These are phyloP conservation scores for Populus hybrid DNA, from an alignment of 441 rosid genomes.

Conservation along the genomic window DNA sequence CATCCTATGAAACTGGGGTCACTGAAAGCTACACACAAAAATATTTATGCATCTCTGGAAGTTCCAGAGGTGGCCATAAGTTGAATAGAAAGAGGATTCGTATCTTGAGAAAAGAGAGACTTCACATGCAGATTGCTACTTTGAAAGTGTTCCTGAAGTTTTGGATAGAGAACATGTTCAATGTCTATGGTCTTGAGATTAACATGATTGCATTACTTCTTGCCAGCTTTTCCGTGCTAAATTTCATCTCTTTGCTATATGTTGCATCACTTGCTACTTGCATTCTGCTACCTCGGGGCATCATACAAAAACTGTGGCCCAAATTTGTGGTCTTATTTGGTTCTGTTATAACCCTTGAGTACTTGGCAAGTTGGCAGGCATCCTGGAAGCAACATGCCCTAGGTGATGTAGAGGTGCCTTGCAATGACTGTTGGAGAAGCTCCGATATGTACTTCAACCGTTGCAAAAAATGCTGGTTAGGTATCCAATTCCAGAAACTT, in stretches of 20 bases:
- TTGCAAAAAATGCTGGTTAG: constrained; percentile 93
- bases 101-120: constrained; percentile 76
- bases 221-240: constrained; percentile 87
- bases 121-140: constrained; percentile 70
- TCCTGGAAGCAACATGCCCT: constrained; percentile 39
- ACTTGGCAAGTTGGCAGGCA: constrained; percentile 69
- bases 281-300: constrained; percentile 55
- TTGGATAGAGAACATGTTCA: constrained; percentile 91
- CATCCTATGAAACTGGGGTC: constrained; percentile 46
- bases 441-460: constrained; percentile 56
- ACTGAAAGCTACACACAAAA: constrained; percentile 42
- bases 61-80: constrained; percentile 45
- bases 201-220: constrained; percentile 92
- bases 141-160: constrained; percentile 73
- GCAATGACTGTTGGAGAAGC: constrained; percentile 89
- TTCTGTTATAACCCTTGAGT: constrained; percentile 67
- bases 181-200: constrained; percentile 96
- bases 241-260: constrained; percentile 84
- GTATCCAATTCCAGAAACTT: constrained; percentile 33
- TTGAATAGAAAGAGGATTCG: constrained; percentile 73
- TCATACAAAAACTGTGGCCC: constrained; percentile 81
- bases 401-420: constrained; percentile 43
- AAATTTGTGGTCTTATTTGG: constrained; percentile 73
- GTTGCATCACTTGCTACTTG: constrained; percentile 86
- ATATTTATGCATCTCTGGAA: constrained; percentile 80